phyloP scores from a whole-genome alignment of 2,329 filamentous ascomycete genomes.

The Anthostomella pinea region DNA sequence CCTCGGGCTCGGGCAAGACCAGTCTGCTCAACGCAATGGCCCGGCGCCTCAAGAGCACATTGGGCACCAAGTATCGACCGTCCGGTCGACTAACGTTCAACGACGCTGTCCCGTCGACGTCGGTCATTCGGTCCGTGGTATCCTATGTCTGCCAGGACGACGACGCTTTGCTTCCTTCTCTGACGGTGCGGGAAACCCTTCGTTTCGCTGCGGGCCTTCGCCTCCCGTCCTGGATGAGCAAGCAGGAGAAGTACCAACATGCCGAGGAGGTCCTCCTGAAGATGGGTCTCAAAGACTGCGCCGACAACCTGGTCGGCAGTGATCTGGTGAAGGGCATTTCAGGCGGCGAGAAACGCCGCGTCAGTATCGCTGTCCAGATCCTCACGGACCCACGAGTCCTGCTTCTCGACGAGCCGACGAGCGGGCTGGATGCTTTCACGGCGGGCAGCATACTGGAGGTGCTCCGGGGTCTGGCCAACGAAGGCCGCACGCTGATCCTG shows the following conservation, averaged over 20 bases:
- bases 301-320: conserved; percentile 69
- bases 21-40: conserved; percentile 73
- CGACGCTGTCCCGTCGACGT: conserved; percentile 62
- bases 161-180: conserved; percentile 68
- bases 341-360: conserved; percentile 74
- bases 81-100: conserved; percentile 68
- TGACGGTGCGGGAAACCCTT: conserved; percentile 74
- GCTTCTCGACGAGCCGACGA: conserved; percentile 73
- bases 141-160: conserved; percentile 80
- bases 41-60: conserved; percentile 58
- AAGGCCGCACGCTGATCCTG: conserved; percentile 72
- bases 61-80: conserved; percentile 59
- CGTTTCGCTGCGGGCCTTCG: conserved; percentile 68
- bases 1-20: conserved; percentile 74
- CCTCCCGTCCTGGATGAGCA: conserved; percentile 68
- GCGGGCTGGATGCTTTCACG: conserved; percentile 74
- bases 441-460: conserved; percentile 75
- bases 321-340: conserved; percentile 75
- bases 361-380: conserved; percentile 75
- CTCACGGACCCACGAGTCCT: conserved; percentile 72
- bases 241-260: conserved; percentile 61
- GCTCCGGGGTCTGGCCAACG: conserved; percentile 64
- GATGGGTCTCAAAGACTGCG: conserved; percentile 76
- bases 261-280: conserved; percentile 72
- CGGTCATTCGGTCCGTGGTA: conserved; percentile 68